phyloP scores from a whole-genome alignment of 2,329 filamentous ascomycete species.

The Paecilomyces fulvus region DNA sequence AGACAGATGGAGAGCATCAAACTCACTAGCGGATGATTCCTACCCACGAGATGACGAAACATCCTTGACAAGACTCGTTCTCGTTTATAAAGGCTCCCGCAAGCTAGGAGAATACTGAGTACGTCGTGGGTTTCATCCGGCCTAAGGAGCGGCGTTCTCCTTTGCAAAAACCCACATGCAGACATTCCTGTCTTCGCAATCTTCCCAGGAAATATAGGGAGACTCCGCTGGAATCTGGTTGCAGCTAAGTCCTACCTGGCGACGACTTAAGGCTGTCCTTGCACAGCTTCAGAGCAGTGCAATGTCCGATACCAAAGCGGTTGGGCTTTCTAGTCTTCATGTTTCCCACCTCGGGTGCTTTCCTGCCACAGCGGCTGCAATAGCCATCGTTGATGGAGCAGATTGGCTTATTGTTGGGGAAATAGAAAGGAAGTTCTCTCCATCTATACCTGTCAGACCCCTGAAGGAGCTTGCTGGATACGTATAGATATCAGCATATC shows the following conservation, averaged over 20 bases:
- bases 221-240: neutral
- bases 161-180: neutral
- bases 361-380: neutral
- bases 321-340: neutral
- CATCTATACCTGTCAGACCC: neutral
- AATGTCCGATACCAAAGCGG: neutral
- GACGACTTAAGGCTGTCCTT: neutral
- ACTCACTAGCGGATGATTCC: slow-evolving; percentile 27
- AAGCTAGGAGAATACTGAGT: neutral
- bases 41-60: neutral
- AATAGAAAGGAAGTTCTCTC: neutral
- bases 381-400: neutral
- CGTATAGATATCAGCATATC: no score
- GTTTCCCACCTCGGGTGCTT: neutral
- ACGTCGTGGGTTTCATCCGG: neutral
- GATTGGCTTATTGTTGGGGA: neutral
- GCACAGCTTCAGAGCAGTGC: neutral
- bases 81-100: no score
- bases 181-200: neutral
- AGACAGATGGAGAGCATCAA: slow-evolving; percentile 42
- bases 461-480: no score
- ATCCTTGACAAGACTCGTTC: neutral
- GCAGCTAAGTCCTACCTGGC: neutral
- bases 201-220: neutral
- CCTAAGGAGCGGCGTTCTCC: neutral